Conservation (phyloP, 2,329 filamentous ascomycete genomes). For the Graphilbum ipis-grandicollis region DNA sequence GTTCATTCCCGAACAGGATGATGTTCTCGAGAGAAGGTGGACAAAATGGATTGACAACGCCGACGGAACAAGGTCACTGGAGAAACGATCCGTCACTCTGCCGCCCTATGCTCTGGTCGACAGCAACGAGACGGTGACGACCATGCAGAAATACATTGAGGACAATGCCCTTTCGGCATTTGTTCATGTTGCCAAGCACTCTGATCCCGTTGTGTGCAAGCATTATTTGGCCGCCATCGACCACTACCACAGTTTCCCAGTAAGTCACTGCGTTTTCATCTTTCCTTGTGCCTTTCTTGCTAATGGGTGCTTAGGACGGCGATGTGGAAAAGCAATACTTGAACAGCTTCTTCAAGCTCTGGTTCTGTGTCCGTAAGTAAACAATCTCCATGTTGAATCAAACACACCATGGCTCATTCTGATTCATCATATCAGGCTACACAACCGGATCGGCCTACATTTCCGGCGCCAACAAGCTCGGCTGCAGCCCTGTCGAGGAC, state of each 20-base stretch:
- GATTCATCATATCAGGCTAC: no score
- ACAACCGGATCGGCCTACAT: slow-evolving; percentile 26
- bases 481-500: slow-evolving; percentile 19
- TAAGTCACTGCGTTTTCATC: slow-evolving; percentile 1
- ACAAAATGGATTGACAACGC: slow-evolving; percentile 7
- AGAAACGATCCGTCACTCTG: slow-evolving; percentile 2
- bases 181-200: slow-evolving; percentile 10
- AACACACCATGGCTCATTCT: no score
- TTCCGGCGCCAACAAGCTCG: slow-evolving; percentile 21
- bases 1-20: slow-evolving; percentile 20
- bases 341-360: slow-evolving; percentile 23
- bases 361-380: slow-evolving; percentile 28
- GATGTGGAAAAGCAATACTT: slow-evolving; percentile 19
- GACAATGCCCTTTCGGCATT: slow-evolving; percentile 15
- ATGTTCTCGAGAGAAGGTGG: slow-evolving; percentile 23
- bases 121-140: slow-evolving; percentile 1
- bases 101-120: slow-evolving; percentile 7
- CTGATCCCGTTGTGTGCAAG: slow-evolving; percentile 2
- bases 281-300: background rate
- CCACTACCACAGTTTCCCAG: slow-evolving; percentile 10
- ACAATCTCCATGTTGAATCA: background rate
- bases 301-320: background rate
- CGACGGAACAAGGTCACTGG: background rate
- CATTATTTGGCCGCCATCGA: slow-evolving; percentile 9
- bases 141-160: slow-evolving; percentile 17